A percentile compares a stretch with the other conserved stretches of the same genome.
These are phyloP conservation scores for Oryza officinalis DNA, from an alignment of 176 grass and related monocot genomes.

Conservation along the genomic window DNA sequence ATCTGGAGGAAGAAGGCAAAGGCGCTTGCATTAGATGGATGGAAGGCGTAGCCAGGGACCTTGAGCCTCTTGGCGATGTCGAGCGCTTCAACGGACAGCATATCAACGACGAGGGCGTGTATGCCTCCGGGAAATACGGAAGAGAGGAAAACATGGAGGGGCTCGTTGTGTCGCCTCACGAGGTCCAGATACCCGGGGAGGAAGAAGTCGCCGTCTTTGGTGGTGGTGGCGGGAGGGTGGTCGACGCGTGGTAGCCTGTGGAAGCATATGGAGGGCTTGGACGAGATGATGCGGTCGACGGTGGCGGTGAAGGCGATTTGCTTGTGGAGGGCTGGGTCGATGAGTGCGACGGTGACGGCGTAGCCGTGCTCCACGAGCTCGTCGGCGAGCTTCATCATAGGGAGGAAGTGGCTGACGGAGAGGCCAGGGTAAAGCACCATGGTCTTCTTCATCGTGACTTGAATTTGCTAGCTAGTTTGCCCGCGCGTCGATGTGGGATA, in stretches of 20 bases:
- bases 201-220: background rate
- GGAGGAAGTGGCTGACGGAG: constrained; percentile 40
- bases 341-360: constrained; percentile 36
- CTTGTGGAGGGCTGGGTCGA: background rate
- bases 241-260: constrained; percentile 21
- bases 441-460: constrained; percentile 26
- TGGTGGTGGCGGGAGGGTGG: background rate
- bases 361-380: constrained; percentile 21
- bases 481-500: background rate
- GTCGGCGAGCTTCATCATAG: constrained; percentile 56
- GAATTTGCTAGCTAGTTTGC: background rate
- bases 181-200: background rate
- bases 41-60: constrained; percentile 32
- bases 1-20: background rate
- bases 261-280: constrained; percentile 42
- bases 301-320: background rate
- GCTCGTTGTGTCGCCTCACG: constrained; percentile 24
- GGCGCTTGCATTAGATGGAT: background rate
- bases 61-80: constrained; percentile 32
- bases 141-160: constrained; percentile 34
- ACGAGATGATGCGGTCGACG: constrained; percentile 29
- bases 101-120: constrained; percentile 42
- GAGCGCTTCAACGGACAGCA: constrained; percentile 35
- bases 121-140: constrained; percentile 11
- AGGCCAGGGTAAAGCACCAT: constrained; percentile 49